phyloP scores from a whole-genome alignment of 176 grass and related monocot species.

The Juncus inflexus region DNA sequence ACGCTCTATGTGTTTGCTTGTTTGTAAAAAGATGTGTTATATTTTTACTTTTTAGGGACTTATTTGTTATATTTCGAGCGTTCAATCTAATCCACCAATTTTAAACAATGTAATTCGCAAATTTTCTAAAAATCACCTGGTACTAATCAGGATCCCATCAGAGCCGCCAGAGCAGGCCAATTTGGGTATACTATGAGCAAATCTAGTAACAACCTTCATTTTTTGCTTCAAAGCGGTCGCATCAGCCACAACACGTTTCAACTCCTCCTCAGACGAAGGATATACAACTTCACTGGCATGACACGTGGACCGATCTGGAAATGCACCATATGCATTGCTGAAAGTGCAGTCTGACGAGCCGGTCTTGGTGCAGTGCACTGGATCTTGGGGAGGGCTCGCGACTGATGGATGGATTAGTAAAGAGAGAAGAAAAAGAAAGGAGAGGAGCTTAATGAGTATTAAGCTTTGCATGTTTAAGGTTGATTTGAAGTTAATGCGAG shows the following conservation, averaged over 20 bases:
- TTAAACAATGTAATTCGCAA: background rate
- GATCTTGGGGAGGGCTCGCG: constrained; percentile 37
- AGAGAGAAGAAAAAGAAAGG: constrained; percentile 6
- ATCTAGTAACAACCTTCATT: constrained; percentile 12
- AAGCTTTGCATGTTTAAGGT: constrained; percentile 1
- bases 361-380: constrained; percentile 24
- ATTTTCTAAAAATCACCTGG: constrained; percentile 9
- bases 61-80: background rate
- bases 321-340: constrained; percentile 47
- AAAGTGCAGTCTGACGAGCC: constrained; percentile 35
- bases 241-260: constrained; percentile 35
- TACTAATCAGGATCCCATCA: constrained; percentile 31
- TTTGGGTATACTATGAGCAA: constrained; percentile 56
- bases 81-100: background rate
- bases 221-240: constrained; percentile 11
- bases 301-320: constrained; percentile 44
- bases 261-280: constrained; percentile 50
- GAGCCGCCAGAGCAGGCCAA: constrained; percentile 39
- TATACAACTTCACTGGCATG: constrained; percentile 27
- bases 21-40: background rate
- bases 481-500: too few species aligned
- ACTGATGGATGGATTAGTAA: background rate
- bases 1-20: background rate
- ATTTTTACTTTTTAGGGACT: background rate
- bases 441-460: background rate